Conservation (phyloP, 345 rosid species). For the Brassica cretica region DNA sequence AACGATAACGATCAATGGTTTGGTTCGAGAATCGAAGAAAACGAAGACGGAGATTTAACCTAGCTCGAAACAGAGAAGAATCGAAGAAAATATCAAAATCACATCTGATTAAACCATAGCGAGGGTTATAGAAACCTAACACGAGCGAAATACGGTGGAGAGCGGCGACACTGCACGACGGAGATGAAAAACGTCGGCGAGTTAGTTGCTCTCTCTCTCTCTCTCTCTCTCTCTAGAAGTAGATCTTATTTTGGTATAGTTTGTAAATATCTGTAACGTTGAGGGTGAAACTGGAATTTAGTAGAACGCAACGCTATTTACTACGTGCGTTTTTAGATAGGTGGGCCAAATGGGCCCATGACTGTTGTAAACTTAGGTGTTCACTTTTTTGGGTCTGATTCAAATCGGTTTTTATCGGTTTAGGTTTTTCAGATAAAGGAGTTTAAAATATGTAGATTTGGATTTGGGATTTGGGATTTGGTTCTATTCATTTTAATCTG, state of each 20-base stretch:
- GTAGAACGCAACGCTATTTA: neutral
- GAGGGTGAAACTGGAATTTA: neutral
- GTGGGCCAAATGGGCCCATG: too few relatives aligned
- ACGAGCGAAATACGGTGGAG: neutral
- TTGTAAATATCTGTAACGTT: neutral
- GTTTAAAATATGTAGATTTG: too few relatives aligned
- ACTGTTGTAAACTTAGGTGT: too few relatives aligned
- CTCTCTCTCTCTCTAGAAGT: neutral
- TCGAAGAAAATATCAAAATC: neutral
- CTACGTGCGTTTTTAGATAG: too few relatives aligned
- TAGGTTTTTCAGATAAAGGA: too few relatives aligned
- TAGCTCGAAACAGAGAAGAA: neutral
- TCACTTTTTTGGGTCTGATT: too few relatives aligned
- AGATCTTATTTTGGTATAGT: neutral
- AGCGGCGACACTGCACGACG: conserved; percentile 5
- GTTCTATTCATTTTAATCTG: too few relatives aligned
- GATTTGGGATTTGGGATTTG: too few relatives aligned
- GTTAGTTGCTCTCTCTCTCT: neutral
- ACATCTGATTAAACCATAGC: neutral
- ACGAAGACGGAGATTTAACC: conserved; percentile 14
- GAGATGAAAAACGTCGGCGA: neutral
- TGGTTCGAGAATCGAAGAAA: neutral
- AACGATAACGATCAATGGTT: neutral
- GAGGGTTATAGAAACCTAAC: neutral
- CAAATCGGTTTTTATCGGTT: too few relatives aligned